Evolutionary conservation across 768 basidiomycete genomes (phyloP), one percentile per base, ranked within the genome.

Genomic region (Serendipita sp.): DNA sequence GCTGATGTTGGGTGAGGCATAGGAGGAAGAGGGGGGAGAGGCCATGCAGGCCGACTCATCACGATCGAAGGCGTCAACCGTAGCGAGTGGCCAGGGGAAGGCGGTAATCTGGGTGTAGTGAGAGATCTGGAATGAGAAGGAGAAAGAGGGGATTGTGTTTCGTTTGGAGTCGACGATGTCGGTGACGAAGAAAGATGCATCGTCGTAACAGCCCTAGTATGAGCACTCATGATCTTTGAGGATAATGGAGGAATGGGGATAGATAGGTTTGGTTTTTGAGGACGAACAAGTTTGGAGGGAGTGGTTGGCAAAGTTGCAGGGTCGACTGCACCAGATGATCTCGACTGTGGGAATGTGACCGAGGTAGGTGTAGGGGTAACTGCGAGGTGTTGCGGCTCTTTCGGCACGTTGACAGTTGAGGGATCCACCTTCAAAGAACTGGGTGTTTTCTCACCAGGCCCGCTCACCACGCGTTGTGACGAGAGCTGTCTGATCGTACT

Each of bases 11-110:
- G 13, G 18, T 65, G 67, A 34, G 78, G 78, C 11, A 83, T 72
- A 18, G 75, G 75, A 3, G 84, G 84, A 3, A 85, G 73, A 69
- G 77, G 78, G 16, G 79, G 70, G 52, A 82, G 68, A 2, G 83
- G 79, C 70, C 80, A 74, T 8, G 74, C 74, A 2, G 77, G 75
- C 15, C 75, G 77, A 62, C 80, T 74, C n/a, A 75, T 69, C 30
- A 77, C 72, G 44, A 80, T 72, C 1, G 79, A 76, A 3, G 81
- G 81, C 4, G 78, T 77, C 3, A 81, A 70, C 18, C 79, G 76
- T 2, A 60, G 56, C 10, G 56, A 28, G 16, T 32, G 35, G 10
- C 56, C 56, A n/a, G 56, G 56, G 16, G 56, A 60, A 18, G 56
- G 56, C 3, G 56, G 56, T 35, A 7, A n/a, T 51, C 48, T 18